Percentiles rank a stretch among this genome's conserved stretches.
phyloP scores from a whole-genome alignment of 306 rosid genomes.

The Gynostemma pentaphyllum region DNA sequence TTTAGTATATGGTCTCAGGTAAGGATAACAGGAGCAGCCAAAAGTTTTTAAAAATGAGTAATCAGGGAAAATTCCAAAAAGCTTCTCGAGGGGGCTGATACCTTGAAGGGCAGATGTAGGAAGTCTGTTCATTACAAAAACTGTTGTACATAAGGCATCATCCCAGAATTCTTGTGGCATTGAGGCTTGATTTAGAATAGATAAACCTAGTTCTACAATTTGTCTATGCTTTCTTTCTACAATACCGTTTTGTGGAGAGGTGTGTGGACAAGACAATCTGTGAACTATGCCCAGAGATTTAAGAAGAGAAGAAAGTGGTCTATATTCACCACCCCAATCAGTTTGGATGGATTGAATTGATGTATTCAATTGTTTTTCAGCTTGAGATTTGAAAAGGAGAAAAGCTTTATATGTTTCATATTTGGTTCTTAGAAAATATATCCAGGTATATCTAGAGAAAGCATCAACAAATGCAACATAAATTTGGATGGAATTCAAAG shows the following conservation, averaged over 20 bases:
- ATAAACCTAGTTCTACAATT: neutral
- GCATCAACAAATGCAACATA: too few species aligned
- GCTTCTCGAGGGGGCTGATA: neutral
- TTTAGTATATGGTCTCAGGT: neutral
- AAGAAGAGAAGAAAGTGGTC: too few species aligned
- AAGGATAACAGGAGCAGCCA: neutral
- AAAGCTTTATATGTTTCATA: too few species aligned
- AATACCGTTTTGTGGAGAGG: neutral
- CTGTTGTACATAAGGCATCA: neutral
- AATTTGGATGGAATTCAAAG: too few species aligned
- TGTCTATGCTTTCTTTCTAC: neutral
- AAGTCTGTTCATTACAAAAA: neutral
- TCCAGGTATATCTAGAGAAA: too few species aligned
- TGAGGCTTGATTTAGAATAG: neutral
- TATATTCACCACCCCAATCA: too few species aligned
- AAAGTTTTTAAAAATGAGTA: neutral
- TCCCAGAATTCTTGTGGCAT: neutral
- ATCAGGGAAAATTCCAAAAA: neutral
- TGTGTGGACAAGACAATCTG: too few species aligned
- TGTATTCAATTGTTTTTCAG: too few species aligned
- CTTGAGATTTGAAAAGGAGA: too few species aligned
- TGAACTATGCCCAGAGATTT: too few species aligned
- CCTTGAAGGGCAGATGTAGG: neutral
- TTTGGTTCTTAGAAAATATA: too few species aligned
- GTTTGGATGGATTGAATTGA: too few species aligned